Evolutionary conservation across 805 yeast species (phyloP).

Genomic region (Metschnikowia similis): DNA sequence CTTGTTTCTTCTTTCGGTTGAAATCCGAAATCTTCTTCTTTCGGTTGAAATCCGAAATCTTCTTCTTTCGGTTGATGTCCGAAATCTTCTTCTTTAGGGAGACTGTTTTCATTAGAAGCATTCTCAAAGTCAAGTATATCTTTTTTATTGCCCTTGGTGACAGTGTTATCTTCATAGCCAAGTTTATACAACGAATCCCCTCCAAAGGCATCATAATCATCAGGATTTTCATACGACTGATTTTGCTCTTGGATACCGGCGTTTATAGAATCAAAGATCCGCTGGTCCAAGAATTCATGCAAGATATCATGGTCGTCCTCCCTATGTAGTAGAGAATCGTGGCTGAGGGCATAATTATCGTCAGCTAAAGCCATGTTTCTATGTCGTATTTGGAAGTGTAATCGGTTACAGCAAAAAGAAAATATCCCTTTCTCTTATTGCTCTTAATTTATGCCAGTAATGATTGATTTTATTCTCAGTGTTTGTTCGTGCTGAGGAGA

Average conservation of each 20-base stretch:
- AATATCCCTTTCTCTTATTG: not conserved
- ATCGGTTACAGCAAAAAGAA: not conserved
- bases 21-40: constrained; percentile 16
- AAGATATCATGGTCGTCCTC: constrained; percentile 45
- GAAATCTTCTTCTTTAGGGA: not conserved
- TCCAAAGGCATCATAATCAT: constrained; percentile 5
- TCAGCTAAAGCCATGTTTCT: constrained; percentile 19
- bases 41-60: constrained; percentile 15
- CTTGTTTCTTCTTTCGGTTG: constrained; percentile 22
- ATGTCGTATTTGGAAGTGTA: not conserved
- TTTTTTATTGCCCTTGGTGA: constrained; percentile 3
- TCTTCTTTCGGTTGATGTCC: constrained; percentile 20
- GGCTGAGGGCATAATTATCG: constrained; percentile 22
- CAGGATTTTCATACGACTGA: not conserved
- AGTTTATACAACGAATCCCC: constrained; percentile 7
- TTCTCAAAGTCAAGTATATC: not conserved
- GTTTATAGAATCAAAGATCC: constrained; percentile 40
- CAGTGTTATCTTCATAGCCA: not conserved
- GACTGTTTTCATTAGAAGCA: not conserved
- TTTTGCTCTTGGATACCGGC: constrained; percentile 17
- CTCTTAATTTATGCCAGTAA: not conserved
- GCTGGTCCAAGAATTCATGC: constrained; percentile 53
- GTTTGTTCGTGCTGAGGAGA: not conserved
- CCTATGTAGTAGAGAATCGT: constrained; percentile 18
- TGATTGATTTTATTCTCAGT: not conserved